phyloP scores from a whole-genome alignment of 768 basidiomycete genomes.

The Kwoniella europaea region DNA sequence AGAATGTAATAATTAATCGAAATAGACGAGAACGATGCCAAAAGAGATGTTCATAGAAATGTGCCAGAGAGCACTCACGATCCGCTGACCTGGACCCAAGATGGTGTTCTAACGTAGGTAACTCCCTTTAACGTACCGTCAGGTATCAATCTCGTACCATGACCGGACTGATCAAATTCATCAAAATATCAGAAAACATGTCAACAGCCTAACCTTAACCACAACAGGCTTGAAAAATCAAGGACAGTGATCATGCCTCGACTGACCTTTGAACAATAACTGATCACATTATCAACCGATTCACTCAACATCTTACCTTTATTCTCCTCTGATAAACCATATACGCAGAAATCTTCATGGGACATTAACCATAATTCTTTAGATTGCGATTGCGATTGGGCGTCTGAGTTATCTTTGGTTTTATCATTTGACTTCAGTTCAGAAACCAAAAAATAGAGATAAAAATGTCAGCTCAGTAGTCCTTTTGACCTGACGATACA shows the following conservation, averaged over 20 bases:
- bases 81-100: slow-evolving; percentile 51
- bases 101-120: slow-evolving; percentile 48
- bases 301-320: slow-evolving; percentile 30
- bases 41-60: neutral
- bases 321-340: slow-evolving; percentile 30
- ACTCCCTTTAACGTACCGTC: slow-evolving; percentile 51
- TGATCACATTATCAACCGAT: slow-evolving; percentile 35
- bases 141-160: slow-evolving; percentile 33
- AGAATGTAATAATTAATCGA: neutral
- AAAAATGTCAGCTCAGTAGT: neutral
- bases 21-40: neutral
- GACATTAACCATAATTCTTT: slow-evolving; percentile 23
- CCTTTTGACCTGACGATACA: neutral
- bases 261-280: slow-evolving; percentile 49
- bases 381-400: neutral
- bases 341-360: slow-evolving; percentile 47
- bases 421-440: neutral
- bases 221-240: too few relatives aligned
- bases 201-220: too few relatives aligned
- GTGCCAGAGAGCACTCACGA: slow-evolving; percentile 29
- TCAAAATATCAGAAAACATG: too few relatives aligned
- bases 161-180: neutral
- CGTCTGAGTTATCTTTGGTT: neutral
- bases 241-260: neutral
- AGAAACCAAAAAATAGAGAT: neutral